phyloP scores from a whole-genome alignment of 495 filamentous ascomycete species.

The Xylona heveae region DNA sequence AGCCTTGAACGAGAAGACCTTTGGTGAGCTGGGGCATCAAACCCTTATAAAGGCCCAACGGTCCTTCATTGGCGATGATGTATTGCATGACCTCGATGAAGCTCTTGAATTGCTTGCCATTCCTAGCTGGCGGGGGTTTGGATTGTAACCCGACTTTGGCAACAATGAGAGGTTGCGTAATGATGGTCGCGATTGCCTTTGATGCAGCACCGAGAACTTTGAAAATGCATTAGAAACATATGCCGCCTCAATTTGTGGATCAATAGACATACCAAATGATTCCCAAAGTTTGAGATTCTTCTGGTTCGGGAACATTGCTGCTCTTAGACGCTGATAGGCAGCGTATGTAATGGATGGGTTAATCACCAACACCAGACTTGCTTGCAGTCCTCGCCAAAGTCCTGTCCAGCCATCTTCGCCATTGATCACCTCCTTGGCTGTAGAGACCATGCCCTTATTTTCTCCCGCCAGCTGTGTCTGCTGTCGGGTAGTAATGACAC shows the following conservation, averaged over 20 bases:
- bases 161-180: constrained; percentile 89
- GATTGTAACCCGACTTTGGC: constrained; percentile 95
- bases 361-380: constrained; percentile 85
- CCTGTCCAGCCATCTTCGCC: constrained; percentile 80
- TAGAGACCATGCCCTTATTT: constrained; percentile 72
- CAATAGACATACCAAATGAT: constrained; percentile 81
- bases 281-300: constrained; percentile 62
- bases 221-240: not conserved
- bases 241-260: not conserved
- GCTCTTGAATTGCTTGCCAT: constrained; percentile 85
- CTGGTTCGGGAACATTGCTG: constrained; percentile 57
- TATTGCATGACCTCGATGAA: constrained; percentile 91
- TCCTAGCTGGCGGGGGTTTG: constrained; percentile 58
- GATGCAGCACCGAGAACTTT: constrained; percentile 89
- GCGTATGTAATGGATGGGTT: constrained; percentile 98
- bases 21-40: constrained; percentile 89
- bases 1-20: constrained; percentile 79
- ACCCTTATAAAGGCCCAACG: constrained; percentile 75
- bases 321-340: constrained; percentile 79
- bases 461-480: constrained; percentile 77
- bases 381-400: constrained; percentile 89
- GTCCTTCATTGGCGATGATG: constrained; percentile 74
- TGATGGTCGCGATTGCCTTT: constrained; percentile 79
- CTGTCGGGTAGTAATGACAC: constrained; percentile 87
- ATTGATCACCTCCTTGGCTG: constrained; percentile 68